These are phyloP conservation scores for Sergeia podlipaevii DNA, from an alignment of 208 protist genomes.

Conservation along the genomic window DNA sequence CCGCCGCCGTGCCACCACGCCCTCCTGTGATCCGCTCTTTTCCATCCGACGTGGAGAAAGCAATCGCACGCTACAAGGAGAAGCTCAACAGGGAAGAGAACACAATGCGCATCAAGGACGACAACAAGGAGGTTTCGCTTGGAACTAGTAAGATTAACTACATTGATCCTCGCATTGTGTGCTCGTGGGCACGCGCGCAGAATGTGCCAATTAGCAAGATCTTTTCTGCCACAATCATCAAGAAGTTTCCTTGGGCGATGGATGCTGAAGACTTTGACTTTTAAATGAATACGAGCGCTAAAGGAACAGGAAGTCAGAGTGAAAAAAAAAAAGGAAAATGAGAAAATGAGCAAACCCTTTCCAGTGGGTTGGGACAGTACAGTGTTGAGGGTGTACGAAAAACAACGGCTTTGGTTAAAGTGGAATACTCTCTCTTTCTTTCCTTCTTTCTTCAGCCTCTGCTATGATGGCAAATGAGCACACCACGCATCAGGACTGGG, in stretches of 20 bases:
- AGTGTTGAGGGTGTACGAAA: no score
- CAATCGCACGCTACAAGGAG: conserved; percentile 64
- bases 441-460: no score
- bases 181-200: conserved; percentile 95
- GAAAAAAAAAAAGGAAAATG: neutral
- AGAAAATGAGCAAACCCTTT: neutral
- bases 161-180: conserved; percentile 98
- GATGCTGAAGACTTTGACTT: conserved; percentile 77
- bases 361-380: no score
- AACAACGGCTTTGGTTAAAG: no score
- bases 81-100: conserved; percentile 82
- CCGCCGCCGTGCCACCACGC: conserved; percentile 47
- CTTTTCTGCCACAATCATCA: conserved; percentile 95
- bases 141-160: conserved; percentile 99
- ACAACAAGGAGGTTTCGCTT: conserved; percentile 92
- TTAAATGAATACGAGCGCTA: no score
- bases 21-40: conserved; percentile 69
- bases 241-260: conserved; percentile 98
- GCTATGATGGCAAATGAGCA: no score
- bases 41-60: conserved; percentile 59
- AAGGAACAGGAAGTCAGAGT: no score
- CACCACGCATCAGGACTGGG: no score
- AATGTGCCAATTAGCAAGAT: conserved; percentile 96
- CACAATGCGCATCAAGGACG: conserved; percentile 82
- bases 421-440: no score